Conservation (phyloP, 148 eudicot genomes). For the Amaranthus cruentus region DNA sequence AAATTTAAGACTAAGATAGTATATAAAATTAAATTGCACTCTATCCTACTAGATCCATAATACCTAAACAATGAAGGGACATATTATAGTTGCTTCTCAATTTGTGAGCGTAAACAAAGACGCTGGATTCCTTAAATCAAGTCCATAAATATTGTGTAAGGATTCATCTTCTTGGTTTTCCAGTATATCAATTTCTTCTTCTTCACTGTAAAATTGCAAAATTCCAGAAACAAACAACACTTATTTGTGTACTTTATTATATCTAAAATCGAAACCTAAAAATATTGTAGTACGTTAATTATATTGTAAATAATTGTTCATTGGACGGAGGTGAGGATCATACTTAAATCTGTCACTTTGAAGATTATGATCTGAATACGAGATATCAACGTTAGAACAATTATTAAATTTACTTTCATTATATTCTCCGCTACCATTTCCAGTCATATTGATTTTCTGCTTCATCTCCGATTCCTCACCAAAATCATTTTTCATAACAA, state of each 20-base stretch:
- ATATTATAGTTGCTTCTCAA: neutral
- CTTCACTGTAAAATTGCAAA: constrained; percentile 35
- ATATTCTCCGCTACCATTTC: neutral
- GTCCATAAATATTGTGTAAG: constrained; percentile 25
- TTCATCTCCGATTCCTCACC: constrained; percentile 19
- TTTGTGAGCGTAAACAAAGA: constrained; percentile 32
- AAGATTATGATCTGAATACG: constrained; percentile 12
- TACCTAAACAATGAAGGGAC: no score
- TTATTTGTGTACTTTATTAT: neutral
- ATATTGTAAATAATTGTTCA: constrained; percentile 18
- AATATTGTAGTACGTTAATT: neutral
- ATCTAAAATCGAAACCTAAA: neutral
- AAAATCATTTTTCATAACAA: constrained; percentile 16
- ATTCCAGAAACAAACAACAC: neutral
- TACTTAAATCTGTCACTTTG: constrained; percentile 30
- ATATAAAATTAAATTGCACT: no score
- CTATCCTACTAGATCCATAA: no score
- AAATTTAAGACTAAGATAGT: no score
- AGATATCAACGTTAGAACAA: constrained; percentile 15
- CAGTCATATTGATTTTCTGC: constrained; percentile 5
- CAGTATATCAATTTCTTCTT: constrained; percentile 22
- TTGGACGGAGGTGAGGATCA: constrained; percentile 10
- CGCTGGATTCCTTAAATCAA: constrained; percentile 33
- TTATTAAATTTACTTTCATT: constrained; percentile 13
- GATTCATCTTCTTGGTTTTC: constrained; percentile 23